Conservation (phyloP, 2,329 filamentous ascomycete genomes). For the Botrytis byssoidea region DNA sequence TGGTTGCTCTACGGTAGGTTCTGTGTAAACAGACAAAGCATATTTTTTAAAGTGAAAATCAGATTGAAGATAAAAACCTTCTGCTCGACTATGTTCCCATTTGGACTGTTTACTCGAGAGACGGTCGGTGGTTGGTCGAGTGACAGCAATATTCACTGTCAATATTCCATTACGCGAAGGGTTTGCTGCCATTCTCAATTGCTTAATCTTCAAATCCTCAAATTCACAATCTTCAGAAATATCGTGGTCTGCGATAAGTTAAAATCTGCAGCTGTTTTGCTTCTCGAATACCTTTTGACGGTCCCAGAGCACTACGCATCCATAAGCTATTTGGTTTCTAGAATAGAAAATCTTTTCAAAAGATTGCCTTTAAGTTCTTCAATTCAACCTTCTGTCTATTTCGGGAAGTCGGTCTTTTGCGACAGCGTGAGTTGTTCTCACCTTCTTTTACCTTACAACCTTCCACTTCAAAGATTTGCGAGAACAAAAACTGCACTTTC, state of each 20-base stretch:
- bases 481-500: neutral
- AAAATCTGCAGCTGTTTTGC: neutral
- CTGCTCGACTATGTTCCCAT: neutral
- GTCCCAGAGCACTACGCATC: neutral
- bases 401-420: neutral
- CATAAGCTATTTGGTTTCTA: neutral
- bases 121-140: neutral
- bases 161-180: neutral
- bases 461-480: neutral
- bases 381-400: neutral
- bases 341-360: neutral
- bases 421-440: neutral
- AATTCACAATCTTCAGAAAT: neutral
- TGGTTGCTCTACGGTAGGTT: neutral
- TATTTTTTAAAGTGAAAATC: neutral
- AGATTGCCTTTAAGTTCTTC: neutral
- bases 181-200: neutral
- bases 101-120: neutral
- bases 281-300: neutral
- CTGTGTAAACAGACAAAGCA: neutral
- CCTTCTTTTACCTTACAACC: neutral
- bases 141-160: neutral
- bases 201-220: neutral
- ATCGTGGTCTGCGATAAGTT: neutral
- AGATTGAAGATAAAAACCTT: neutral